Evolutionary conservation across 768 basidiomycete species (phyloP).

Genomic region (Hemileccinum impolitum): DNA sequence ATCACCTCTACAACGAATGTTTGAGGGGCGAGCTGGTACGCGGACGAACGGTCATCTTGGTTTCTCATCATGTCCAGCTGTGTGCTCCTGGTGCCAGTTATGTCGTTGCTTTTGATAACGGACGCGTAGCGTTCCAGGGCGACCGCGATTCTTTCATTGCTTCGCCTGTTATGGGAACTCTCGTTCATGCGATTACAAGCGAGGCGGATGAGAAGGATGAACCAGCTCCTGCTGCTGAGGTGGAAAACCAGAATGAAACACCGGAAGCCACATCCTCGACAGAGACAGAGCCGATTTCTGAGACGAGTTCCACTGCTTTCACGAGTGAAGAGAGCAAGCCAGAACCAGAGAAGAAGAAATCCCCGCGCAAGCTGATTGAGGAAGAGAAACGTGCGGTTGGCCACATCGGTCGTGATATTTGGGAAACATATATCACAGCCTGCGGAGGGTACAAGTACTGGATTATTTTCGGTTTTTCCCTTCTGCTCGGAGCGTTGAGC

Average conservation of each 20-base stretch:
- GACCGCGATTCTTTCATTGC: conserved; percentile 56
- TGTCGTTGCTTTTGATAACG: conserved; percentile 74
- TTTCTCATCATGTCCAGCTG: conserved; percentile 92
- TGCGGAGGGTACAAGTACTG: conserved; percentile 54
- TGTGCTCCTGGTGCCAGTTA: conserved; percentile 78
- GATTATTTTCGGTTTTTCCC: conserved; percentile 48
- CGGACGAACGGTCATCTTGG: conserved; percentile 82
- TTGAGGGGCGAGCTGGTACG: conserved; percentile 73
- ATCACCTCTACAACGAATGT: conserved; percentile 77
- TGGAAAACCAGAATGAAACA: conserved; percentile 4
- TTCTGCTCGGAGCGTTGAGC: conserved; percentile 55
- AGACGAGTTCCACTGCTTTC: conserved; percentile 44
- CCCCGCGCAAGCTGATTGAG: conserved; percentile 80
- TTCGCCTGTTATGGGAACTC: conserved; percentile 62
- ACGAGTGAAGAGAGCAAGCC: conserved; percentile 34
- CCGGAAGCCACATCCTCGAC: conserved; percentile 21
- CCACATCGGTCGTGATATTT: conserved; percentile 62
- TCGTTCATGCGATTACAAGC: conserved; percentile 57
- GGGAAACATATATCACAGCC: conserved; percentile 55
- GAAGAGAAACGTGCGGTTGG: conserved; percentile 79
- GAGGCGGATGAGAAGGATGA: conserved; percentile 43
- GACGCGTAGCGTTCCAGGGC: conserved; percentile 72
- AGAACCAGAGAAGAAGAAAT: conserved; percentile 49
- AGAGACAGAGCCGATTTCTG: conserved; percentile 30
- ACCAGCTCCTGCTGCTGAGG: conserved; percentile 11